Percentiles rank a stretch among this genome's conserved stretches.
These are phyloP conservation scores for Medicago lupulina DNA, from an alignment of 306 rosid species.

Conservation along the genomic window DNA sequence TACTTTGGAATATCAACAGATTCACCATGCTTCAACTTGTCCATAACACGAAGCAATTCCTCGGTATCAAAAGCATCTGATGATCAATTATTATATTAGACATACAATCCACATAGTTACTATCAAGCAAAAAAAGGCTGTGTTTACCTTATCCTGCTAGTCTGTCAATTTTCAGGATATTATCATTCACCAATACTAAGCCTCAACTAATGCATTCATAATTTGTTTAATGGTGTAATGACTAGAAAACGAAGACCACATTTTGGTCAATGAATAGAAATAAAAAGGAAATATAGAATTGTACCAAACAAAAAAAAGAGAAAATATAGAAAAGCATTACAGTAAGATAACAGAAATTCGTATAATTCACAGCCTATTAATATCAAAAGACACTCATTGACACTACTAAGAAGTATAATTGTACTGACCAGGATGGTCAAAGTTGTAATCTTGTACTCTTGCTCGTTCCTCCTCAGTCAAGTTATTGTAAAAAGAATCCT, in stretches of 20 bases:
- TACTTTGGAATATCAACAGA: constrained; percentile 94
- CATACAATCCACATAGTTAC: too few species aligned
- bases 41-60: constrained; percentile 79
- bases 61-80: constrained; percentile 96
- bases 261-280: not conserved
- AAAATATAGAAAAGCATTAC: not conserved
- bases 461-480: constrained; percentile 74
- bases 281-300: not conserved
- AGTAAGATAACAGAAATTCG: not conserved
- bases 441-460: constrained; percentile 88
- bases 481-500: constrained; percentile 95
- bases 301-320: not conserved
- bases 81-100: too few species aligned
- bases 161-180: constrained; percentile 19
- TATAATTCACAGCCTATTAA: too few species aligned
- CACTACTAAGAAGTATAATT: constrained; percentile 17
- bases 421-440: constrained; percentile 97
- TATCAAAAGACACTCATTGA: constrained; percentile 25
- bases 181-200: not conserved
- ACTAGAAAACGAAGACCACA: not conserved
- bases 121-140: too few species aligned
- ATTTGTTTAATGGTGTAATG: not conserved
- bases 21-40: constrained; percentile 82
- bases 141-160: constrained; percentile 24
- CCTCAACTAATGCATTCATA: constrained; percentile 4